Conservation (phyloP, 2,329 filamentous ascomycete genomes). For the Thermomyces lanuginosus region DNA sequence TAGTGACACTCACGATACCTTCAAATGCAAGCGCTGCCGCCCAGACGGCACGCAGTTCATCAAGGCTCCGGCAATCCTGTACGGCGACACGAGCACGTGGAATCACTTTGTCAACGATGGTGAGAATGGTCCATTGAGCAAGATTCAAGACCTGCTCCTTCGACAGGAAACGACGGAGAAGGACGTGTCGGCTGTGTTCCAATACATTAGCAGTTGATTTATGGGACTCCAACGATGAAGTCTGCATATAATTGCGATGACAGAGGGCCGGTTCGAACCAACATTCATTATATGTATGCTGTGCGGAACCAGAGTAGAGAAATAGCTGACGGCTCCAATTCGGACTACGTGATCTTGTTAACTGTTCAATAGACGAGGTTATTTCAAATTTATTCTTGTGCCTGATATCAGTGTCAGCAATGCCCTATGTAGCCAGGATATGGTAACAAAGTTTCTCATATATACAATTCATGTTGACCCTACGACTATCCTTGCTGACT, state of each 20-base stretch:
- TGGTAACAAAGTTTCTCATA: too few relatives aligned
- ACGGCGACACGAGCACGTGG: slow-evolving; percentile 98
- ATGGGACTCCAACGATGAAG: not conserved
- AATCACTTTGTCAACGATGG: slow-evolving; percentile 84
- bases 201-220: slow-evolving; percentile 80
- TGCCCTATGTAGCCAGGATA: too few relatives aligned
- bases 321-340: too few relatives aligned
- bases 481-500: too few relatives aligned
- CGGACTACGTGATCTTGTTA: too few relatives aligned
- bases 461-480: too few relatives aligned
- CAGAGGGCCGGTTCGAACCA: not conserved
- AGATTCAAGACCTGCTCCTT: slow-evolving; percentile 80
- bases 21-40: slow-evolving; percentile 92
- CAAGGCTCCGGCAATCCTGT: slow-evolving; percentile 87
- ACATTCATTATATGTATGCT: not conserved
- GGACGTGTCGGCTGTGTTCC: slow-evolving; percentile 87
- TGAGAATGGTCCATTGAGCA: slow-evolving; percentile 47
- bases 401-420: too few relatives aligned
- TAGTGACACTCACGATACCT: slow-evolving; percentile 94
- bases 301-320: slow-evolving; percentile 2
- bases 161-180: slow-evolving; percentile 65
- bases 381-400: too few relatives aligned
- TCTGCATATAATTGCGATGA: too few relatives aligned
- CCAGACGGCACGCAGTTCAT: slow-evolving; percentile 73
- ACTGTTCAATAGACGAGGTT: too few relatives aligned